phyloP scores from a whole-genome alignment of 2,329 filamentous ascomycete genomes.

The Aspergillus quadricinctus region DNA sequence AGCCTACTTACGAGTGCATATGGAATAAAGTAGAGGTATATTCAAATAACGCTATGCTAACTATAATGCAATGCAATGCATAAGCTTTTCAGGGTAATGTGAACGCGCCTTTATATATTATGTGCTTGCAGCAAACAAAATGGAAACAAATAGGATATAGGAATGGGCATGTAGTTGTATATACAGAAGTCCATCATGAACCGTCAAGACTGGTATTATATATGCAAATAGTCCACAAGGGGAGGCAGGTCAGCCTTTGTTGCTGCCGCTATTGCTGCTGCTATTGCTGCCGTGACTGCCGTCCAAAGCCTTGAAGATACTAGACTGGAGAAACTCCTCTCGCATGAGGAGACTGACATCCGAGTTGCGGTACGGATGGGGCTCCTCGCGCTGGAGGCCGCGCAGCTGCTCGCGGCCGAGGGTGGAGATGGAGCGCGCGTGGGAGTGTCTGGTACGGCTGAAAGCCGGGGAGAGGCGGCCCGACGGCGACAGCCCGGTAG shows the following conservation, averaged over 20 bases:
- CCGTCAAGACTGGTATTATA: neutral
- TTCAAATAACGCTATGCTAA: too few species aligned
- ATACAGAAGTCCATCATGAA: too few species aligned
- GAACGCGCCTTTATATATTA: too few species aligned
- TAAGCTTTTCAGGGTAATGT: too few species aligned
- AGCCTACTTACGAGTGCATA: too few species aligned
- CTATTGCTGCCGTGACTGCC: neutral
- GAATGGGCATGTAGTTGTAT: too few species aligned
- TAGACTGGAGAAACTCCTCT: slow-evolving; percentile 31
- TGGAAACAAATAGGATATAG: too few species aligned
- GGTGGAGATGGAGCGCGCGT: slow-evolving; percentile 22
- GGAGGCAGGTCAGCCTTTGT: neutral
- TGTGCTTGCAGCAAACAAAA: too few species aligned
- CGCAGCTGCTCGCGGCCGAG: slow-evolving; percentile 28
- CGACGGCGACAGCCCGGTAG: slow-evolving; percentile 12
- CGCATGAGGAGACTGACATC: slow-evolving; percentile 33
- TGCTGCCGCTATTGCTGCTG: too few species aligned
- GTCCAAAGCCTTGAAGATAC: slow-evolving; percentile 15
- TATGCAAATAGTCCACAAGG: neutral
- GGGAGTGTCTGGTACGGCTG: slow-evolving; percentile 9
- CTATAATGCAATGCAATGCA: too few species aligned
- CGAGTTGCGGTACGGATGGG: slow-evolving; percentile 35
- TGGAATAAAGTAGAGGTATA: too few species aligned
- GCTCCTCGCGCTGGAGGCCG: slow-evolving; percentile 31
- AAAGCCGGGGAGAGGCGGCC: slow-evolving; percentile 3